A percentile compares a stretch with the other conserved stretches of the same genome.
Conservation (phyloP, 495 filamentous ascomycete species). For the Talaromyces nanjingensis region DNA sequence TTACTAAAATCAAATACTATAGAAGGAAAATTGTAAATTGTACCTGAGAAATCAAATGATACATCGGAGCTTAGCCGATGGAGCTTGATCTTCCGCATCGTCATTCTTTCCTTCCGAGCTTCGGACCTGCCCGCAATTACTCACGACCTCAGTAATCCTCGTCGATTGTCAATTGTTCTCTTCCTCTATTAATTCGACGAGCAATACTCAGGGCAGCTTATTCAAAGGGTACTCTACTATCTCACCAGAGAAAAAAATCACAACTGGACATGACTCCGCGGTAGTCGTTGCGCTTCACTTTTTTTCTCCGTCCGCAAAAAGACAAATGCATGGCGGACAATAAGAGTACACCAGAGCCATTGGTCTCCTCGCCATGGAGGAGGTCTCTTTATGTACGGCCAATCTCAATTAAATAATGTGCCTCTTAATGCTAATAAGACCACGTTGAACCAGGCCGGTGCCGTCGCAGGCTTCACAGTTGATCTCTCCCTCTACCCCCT, state of each 20-base stretch:
- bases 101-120: neutral
- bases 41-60: neutral
- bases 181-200: neutral
- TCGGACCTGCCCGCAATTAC: neutral
- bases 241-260: neutral
- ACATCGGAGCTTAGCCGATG: neutral
- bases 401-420: neutral
- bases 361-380: constrained; percentile 38
- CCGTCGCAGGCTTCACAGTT: constrained; percentile 78
- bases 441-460: constrained; percentile 58
- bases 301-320: neutral
- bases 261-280: neutral
- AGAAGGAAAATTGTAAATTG: too few relatives aligned
- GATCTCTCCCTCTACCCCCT: constrained; percentile 87
- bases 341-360: constrained; percentile 18
- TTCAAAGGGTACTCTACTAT: neutral
- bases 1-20: neutral
- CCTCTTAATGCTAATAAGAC: neutral
- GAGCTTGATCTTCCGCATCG: neutral
- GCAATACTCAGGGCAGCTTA: neutral
- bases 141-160: too few relatives aligned
- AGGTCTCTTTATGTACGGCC: constrained; percentile 35
- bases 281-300: neutral
- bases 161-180: neutral
- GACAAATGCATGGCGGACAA: constrained; percentile 6